Evolutionary conservation across 176 grass and related monocot species (phyloP).

Genomic region (Poa pratensis): DNA sequence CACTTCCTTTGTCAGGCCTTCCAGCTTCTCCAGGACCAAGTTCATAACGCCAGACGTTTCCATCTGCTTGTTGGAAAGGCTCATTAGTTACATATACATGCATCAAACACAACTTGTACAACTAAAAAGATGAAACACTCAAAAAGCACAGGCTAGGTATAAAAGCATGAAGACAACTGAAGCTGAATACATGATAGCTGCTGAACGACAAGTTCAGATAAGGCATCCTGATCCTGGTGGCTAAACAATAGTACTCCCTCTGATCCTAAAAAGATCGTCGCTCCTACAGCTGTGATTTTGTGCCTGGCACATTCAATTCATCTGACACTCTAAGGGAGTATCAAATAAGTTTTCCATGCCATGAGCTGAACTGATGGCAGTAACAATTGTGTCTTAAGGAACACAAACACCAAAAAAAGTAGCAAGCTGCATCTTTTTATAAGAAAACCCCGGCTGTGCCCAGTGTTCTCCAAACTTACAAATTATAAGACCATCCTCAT

Average conservation of each 20-base stretch:
- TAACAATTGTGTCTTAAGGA: neutral
- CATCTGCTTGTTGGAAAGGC: constrained; percentile 52
- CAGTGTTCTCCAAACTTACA: neutral
- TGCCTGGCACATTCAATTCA: too few species aligned
- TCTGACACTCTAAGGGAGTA: neutral
- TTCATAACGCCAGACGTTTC: constrained; percentile 69
- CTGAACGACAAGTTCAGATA: neutral
- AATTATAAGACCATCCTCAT: neutral
- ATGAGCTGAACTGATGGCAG: constrained; percentile 4
- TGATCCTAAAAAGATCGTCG: too few species aligned
- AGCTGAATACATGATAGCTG: neutral
- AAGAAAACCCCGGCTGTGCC: neutral
- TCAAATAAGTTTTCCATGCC: neutral
- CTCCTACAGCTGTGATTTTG: too few species aligned
- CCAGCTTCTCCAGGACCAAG: constrained; percentile 76
- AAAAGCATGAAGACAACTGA: neutral
- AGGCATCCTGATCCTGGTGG: neutral
- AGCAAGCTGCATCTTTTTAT: neutral
- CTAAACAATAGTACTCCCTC: neutral
- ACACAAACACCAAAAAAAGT: constrained; percentile 8
- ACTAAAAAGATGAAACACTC: neutral
- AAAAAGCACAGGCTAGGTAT: neutral
- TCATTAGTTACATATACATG: constrained; percentile 22
- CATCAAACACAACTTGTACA: neutral
- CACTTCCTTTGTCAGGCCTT: constrained; percentile 88